Percentiles rank a stretch among this genome's conserved stretches.
These are phyloP conservation scores for Fusarium liriodendri DNA, from an alignment of 2,329 filamentous ascomycete genomes.

Conservation along the genomic window DNA sequence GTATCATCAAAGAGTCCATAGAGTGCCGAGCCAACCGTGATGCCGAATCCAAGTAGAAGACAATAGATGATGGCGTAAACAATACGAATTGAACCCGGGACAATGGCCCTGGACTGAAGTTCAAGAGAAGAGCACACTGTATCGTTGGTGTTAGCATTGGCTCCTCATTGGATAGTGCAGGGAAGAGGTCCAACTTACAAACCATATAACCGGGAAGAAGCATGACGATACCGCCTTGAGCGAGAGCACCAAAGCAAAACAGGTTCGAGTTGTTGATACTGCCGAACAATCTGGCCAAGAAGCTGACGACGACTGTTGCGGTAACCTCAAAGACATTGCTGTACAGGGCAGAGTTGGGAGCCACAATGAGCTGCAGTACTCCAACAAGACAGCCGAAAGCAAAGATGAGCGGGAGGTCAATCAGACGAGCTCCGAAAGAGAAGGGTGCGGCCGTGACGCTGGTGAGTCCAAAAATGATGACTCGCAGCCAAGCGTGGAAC, in stretches of 20 bases:
- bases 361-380: slow-evolving; percentile 75
- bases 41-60: slow-evolving; percentile 77
- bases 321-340: slow-evolving; percentile 74
- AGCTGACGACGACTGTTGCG: slow-evolving; percentile 70
- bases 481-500: slow-evolving; percentile 62
- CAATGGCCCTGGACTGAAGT: slow-evolving; percentile 75
- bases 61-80: slow-evolving; percentile 82
- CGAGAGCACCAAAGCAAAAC: slow-evolving; percentile 75
- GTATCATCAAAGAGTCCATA: slow-evolving; percentile 70
- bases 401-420: slow-evolving; percentile 80
- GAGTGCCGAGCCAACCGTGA: slow-evolving; percentile 73
- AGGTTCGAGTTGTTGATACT: slow-evolving; percentile 63
- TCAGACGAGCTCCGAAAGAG: slow-evolving; percentile 76
- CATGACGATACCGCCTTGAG: slow-evolving; percentile 73
- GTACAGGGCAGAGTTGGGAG: slow-evolving; percentile 76
- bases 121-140: slow-evolving; percentile 65
- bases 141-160: neutral
- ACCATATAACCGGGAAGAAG: slow-evolving; percentile 75
- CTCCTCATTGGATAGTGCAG: neutral
- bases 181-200: slow-evolving; percentile 48
- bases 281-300: slow-evolving; percentile 71
- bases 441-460: slow-evolving; percentile 79
- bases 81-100: slow-evolving; percentile 78
- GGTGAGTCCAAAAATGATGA: slow-evolving; percentile 78
- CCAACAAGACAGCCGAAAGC: slow-evolving; percentile 77